These are phyloP conservation scores for Flagelloscypha sp. DNA, from an alignment of 768 basidiomycete species.

Conservation along the genomic window DNA sequence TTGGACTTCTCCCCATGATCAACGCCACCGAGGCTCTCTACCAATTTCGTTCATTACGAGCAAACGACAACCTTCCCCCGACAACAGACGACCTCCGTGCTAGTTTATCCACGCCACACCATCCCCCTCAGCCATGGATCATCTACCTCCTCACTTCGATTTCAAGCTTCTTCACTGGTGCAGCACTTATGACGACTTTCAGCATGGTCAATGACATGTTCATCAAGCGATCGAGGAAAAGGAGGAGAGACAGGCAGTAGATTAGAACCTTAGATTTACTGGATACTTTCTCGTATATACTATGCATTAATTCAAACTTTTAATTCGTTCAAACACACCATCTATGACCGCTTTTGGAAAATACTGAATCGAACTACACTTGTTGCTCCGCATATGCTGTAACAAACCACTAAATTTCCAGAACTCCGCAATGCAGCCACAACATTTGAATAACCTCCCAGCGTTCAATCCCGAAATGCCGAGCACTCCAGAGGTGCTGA, in stretches of 20 bases:
- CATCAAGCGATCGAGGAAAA: not conserved
- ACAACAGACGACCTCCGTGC: conserved; percentile 11
- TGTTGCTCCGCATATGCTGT: conserved; percentile 59
- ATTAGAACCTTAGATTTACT: too few relatives aligned
- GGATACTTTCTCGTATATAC: too few relatives aligned
- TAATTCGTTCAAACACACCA: too few relatives aligned
- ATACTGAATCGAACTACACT: too few relatives aligned
- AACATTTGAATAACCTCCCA: too few relatives aligned
- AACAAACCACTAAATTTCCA: conserved; percentile 48
- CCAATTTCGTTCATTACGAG: conserved; percentile 34
- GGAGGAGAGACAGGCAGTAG: too few relatives aligned
- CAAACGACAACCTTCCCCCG: conserved; percentile 27
- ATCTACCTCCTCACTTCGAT: not conserved
- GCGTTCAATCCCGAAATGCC: conserved; percentile 36
- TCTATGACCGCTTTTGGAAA: too few relatives aligned
- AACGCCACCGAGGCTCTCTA: conserved; percentile 25
- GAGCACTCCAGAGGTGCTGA: conserved; percentile 56
- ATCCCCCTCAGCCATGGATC: not conserved
- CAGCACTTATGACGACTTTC: conserved; percentile 10
- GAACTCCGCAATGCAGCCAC: conserved; percentile 39
- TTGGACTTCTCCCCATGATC: conserved; percentile 41
- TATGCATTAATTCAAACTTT: too few relatives aligned
- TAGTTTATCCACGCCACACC: not conserved
- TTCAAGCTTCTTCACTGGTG: conserved; percentile 28
- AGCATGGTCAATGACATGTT: not conserved